These are phyloP conservation scores for Medicago truncatula DNA, from an alignment of 306 rosid species.

Conservation along the genomic window MtrunA17r5.0-ANR NC_053043.1:14247501-14248000, in stretches of 20 bases:
- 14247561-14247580: slow-evolving; percentile 55
- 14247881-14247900: background rate
- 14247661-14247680: slow-evolving; percentile 80
- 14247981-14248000: slow-evolving; percentile 73
- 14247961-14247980: slow-evolving; percentile 94
- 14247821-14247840: slow-evolving; percentile 45
- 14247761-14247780: slow-evolving; percentile 78
- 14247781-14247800: slow-evolving; percentile 64
- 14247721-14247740: slow-evolving; percentile 70
- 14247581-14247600: slow-evolving; percentile 68
- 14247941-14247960: slow-evolving; percentile 73
- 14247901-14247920: background rate
- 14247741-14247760: slow-evolving; percentile 52
- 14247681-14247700: slow-evolving; percentile 72
- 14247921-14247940: slow-evolving; percentile 52
- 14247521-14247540: background rate
- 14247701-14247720: slow-evolving; percentile 67
- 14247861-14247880: no score
- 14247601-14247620: slow-evolving; percentile 72
- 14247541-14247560: no score
- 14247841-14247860: background rate
- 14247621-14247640: slow-evolving; percentile 68
- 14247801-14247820: slow-evolving; percentile 76
- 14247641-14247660: slow-evolving; percentile 59
- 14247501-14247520: background rate